Percentiles rank a stretch among this genome's conserved stretches.
Evolutionary conservation across 805 yeast genomes (phyloP).

Genomic region (Middelhovenomyces tepae): DNA sequence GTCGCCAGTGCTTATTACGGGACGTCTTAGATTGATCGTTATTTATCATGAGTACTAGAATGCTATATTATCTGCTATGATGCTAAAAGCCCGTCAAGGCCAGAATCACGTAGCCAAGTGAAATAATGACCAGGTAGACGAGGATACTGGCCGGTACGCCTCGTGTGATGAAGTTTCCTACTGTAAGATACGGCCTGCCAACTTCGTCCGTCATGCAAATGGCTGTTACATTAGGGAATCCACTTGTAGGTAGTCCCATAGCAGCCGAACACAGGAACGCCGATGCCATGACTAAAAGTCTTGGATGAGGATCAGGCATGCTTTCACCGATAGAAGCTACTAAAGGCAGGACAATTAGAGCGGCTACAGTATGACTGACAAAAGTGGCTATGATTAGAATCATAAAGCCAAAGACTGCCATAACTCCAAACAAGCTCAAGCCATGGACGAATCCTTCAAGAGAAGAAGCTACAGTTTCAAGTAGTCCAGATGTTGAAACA

Average conservation of each 20-base stretch:
- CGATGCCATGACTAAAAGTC: constrained; percentile 59
- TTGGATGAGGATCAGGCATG: constrained; percentile 61
- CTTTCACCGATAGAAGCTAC: constrained; percentile 81
- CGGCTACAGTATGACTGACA: constrained; percentile 96
- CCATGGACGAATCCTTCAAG: constrained; percentile 49
- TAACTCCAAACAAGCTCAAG: constrained; percentile 62
- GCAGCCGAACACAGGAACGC: constrained; percentile 81
- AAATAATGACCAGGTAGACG: constrained; percentile 61
- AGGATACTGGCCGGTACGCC: constrained; percentile 85
- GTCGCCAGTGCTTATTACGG: constrained; percentile 77
- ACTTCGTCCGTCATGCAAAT: constrained; percentile 89
- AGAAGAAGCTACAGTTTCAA: constrained; percentile 62
- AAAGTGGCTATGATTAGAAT: constrained; percentile 84
- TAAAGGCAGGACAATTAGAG: constrained; percentile 82
- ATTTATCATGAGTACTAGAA: not conserved
- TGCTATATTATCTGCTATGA: not conserved
- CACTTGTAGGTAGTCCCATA: constrained; percentile 96
- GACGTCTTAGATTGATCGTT: constrained; percentile 26
- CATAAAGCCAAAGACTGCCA: constrained; percentile 71
- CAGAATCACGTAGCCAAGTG: constrained; percentile 76
- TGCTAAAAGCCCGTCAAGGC: constrained; percentile 40
- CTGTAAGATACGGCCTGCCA: constrained; percentile 84
- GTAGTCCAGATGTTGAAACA: constrained; percentile 81
- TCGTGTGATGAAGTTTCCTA: constrained; percentile 73
- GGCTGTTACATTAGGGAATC: constrained; percentile 97